Evolutionary conservation across 768 basidiomycete genomes (phyloP).

Genomic region (Leucogyrophana mollusca): DNA sequence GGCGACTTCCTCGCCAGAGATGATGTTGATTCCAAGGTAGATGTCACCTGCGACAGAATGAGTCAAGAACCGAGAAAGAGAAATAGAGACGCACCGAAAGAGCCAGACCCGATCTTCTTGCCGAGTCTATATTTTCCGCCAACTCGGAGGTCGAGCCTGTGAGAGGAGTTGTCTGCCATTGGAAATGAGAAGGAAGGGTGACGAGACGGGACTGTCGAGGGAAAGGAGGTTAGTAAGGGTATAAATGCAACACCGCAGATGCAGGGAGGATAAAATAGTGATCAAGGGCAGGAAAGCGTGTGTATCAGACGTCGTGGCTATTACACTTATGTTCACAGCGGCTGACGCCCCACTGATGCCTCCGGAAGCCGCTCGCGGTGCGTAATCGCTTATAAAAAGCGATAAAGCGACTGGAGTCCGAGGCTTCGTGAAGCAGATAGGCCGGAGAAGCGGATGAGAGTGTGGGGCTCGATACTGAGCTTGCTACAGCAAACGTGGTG

Average conservation of each 20-base stretch:
- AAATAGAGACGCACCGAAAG: conserved; percentile 71
- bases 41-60: conserved; percentile 72
- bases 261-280: conserved; percentile 17
- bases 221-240: conserved; percentile 13
- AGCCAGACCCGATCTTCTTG: conserved; percentile 99
- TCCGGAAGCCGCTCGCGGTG: conserved; percentile 2
- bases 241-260: conserved; percentile 12
- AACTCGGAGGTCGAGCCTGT: conserved; percentile 83
- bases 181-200: conserved; percentile 13
- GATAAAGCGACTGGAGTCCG: not conserved
- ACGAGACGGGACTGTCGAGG: conserved; percentile 9
- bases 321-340: conserved; percentile 35
- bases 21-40: conserved; percentile 99
- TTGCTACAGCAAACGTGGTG: conserved; percentile 23
- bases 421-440: conserved; percentile 7
- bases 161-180: conserved; percentile 74
- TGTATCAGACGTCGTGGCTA: conserved; percentile 24
- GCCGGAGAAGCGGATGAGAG: not conserved
- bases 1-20: conserved; percentile 98
- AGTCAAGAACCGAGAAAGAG: conserved; percentile 8
- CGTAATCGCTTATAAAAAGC: conserved; percentile 1
- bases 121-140: conserved; percentile 97
- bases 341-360: conserved; percentile 25
- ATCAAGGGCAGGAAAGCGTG: conserved; percentile 28
- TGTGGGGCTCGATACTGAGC: conserved; percentile 6